A percentile compares a stretch with the other conserved stretches of the same genome.
Evolutionary conservation across 257 asterid genomes (phyloP).

Genomic region (Lavandula angustifolia): DNA sequence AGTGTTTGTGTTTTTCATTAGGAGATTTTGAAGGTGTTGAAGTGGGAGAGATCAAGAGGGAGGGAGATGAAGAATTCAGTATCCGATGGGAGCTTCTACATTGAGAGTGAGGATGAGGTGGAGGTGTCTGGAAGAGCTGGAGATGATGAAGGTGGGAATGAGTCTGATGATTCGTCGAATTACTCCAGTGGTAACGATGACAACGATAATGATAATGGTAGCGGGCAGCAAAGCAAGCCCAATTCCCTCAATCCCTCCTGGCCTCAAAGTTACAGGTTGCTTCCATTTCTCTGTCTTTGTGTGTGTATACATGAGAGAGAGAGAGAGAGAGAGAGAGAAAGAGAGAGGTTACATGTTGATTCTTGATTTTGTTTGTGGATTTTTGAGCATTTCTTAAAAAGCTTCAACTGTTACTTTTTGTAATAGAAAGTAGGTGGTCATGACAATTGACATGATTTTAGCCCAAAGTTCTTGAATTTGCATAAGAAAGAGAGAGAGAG

Average conservation of each 20-base stretch:
- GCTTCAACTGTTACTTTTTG: neutral
- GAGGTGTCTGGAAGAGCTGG: constrained; percentile 47
- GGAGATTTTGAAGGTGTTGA: constrained; percentile 28
- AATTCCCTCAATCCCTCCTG: constrained; percentile 61
- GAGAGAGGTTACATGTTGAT: neutral
- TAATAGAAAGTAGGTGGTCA: neutral
- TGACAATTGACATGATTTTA: neutral
- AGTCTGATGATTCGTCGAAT: constrained; percentile 65
- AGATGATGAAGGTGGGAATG: constrained; percentile 48
- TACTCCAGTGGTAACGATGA: constrained; percentile 55
- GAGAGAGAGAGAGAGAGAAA: constrained; percentile 11
- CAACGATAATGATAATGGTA: constrained; percentile 38
- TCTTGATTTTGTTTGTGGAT: constrained; percentile 1
- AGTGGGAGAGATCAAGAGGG: constrained; percentile 30
- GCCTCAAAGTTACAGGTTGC: constrained; percentile 97
- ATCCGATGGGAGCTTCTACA: constrained; percentile 78
- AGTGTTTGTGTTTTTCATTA: constrained; percentile 28
- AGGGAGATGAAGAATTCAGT: constrained; percentile 68
- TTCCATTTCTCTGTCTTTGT: constrained; percentile 13
- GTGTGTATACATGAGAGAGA: constrained; percentile 9
- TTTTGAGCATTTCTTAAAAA: constrained; percentile 21
- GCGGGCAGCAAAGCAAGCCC: constrained; percentile 43
- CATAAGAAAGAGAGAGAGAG: too few relatives aligned
- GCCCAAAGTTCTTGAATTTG: neutral
- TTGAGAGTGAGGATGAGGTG: constrained; percentile 82